Conservation (phyloP, 495 filamentous ascomycete species). For the Trichoderma orchidacearum region DNA sequence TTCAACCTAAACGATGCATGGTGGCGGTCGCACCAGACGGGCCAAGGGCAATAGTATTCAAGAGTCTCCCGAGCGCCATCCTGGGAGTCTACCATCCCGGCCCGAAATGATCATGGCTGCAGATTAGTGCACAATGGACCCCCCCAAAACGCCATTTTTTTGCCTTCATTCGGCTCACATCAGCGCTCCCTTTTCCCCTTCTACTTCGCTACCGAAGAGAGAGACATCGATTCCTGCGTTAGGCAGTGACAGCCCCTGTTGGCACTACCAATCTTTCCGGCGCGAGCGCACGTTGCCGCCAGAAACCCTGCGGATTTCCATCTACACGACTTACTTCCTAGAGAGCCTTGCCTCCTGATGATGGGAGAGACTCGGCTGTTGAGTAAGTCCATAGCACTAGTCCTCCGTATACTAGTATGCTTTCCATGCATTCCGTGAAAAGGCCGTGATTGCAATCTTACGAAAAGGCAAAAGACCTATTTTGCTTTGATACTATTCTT, state of each 20-base stretch:
- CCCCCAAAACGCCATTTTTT: background rate
- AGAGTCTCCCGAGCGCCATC: no score
- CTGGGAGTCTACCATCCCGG: no score
- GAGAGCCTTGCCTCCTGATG: background rate
- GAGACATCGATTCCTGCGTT: no score
- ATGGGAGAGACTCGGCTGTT: background rate
- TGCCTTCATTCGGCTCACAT: background rate
- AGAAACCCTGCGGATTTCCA: background rate
- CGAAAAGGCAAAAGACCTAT: no score
- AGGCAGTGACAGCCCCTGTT: no score
- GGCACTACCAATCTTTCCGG: no score
- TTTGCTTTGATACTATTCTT: background rate
- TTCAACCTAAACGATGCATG: background rate
- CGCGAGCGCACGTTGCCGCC: background rate
- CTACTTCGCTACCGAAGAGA: no score
- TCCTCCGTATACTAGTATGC: no score
- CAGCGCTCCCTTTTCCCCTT: background rate
- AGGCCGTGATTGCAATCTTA: no score
- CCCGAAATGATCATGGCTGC: background rate
- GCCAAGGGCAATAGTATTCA: background rate
- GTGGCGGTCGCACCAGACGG: background rate
- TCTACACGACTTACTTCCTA: background rate
- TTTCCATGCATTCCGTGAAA: no score
- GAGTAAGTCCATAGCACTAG: no score
- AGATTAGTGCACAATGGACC: background rate